Conservation (phyloP, 768 basidiomycete species). For the Termitomyces sp. region DNA sequence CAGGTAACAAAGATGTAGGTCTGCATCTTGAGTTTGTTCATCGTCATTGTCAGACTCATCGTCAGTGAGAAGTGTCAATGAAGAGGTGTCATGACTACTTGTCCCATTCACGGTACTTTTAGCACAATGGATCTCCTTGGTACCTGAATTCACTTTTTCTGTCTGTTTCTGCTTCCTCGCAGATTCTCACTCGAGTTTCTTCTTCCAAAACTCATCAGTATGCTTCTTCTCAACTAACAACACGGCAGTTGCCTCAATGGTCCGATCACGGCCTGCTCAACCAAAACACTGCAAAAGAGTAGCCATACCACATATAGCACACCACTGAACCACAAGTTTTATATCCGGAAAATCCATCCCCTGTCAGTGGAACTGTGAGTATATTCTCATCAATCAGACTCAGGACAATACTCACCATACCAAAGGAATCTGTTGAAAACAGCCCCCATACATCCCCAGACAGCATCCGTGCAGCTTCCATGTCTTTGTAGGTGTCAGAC, state of each 20-base stretch:
- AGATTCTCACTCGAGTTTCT: constrained; percentile 2
- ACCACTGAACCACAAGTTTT: neutral
- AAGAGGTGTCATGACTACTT: too few species aligned
- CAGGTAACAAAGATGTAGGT: too few species aligned
- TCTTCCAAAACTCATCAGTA: constrained; percentile 17
- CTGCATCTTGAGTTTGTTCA: too few species aligned
- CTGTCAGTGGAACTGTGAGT: constrained; percentile 20
- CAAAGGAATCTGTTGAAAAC: constrained; percentile 27
- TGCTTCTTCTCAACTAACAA: constrained; percentile 8
- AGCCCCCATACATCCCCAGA: constrained; percentile 16
- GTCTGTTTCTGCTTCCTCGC: neutral
- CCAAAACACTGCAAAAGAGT: constrained; percentile 33
- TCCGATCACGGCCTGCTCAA: constrained; percentile 18
- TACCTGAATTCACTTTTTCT: neutral
- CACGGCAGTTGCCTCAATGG: constrained; percentile 11
- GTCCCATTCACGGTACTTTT: too few species aligned
- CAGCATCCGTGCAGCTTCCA: neutral
- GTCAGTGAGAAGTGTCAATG: too few species aligned
- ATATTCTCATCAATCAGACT: neutral
- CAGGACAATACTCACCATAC: constrained; percentile 25
- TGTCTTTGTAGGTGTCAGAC: too few species aligned
- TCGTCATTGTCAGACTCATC: too few species aligned
- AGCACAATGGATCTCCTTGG: neutral
- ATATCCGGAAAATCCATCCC: constrained; percentile 33
- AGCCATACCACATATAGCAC: constrained; percentile 18